Percentiles rank a stretch among this genome's conserved stretches.
Conservation (phyloP, 2,329 filamentous ascomycete genomes). For the Trichothecium roseum region DNA sequence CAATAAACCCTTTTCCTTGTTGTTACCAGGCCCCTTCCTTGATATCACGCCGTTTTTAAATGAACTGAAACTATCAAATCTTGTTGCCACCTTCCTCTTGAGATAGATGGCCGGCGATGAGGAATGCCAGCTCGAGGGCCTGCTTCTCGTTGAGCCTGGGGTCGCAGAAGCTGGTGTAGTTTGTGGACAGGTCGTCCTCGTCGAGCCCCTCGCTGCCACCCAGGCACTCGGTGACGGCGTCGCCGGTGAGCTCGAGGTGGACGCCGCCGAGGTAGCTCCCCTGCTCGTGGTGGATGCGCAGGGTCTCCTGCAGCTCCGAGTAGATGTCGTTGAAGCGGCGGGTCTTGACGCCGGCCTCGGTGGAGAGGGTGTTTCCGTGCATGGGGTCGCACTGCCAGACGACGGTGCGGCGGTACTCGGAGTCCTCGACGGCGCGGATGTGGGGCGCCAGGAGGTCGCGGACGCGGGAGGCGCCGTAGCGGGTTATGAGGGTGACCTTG, state of each 20-base stretch:
- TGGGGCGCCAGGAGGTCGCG: slow-evolving; percentile 66
- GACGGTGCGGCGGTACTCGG: slow-evolving; percentile 55
- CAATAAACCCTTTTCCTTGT: neutral
- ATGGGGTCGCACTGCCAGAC: slow-evolving; percentile 99
- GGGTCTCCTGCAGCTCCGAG: slow-evolving; percentile 71
- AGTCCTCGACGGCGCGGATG: slow-evolving; percentile 78
- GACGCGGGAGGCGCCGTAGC: slow-evolving; percentile 78
- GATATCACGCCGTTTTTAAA: neutral
- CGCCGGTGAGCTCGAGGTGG: slow-evolving; percentile 89
- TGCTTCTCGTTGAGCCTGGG: slow-evolving; percentile 96
- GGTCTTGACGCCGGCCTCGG: slow-evolving; percentile 76
- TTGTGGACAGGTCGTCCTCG: slow-evolving; percentile 78
- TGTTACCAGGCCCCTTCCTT: neutral
- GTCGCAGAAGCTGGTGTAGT: slow-evolving; percentile 96
- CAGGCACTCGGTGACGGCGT: slow-evolving; percentile 92
- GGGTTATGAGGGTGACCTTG: slow-evolving; percentile 92
- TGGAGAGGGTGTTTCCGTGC: slow-evolving; percentile 74
- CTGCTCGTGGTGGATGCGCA: slow-evolving; percentile 74
- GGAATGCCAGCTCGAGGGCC: slow-evolving; percentile 85
- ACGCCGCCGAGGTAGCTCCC: slow-evolving; percentile 86
- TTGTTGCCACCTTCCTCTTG: slow-evolving; percentile 14
- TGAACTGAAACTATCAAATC: neutral
- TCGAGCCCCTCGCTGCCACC: slow-evolving; percentile 79
- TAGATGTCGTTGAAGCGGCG: slow-evolving; percentile 86
- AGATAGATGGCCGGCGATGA: slow-evolving; percentile 74